Evolutionary conservation across 2,329 filamentous ascomycete genomes (phyloP).

Genomic region (Diaporthe capsici): DNA sequence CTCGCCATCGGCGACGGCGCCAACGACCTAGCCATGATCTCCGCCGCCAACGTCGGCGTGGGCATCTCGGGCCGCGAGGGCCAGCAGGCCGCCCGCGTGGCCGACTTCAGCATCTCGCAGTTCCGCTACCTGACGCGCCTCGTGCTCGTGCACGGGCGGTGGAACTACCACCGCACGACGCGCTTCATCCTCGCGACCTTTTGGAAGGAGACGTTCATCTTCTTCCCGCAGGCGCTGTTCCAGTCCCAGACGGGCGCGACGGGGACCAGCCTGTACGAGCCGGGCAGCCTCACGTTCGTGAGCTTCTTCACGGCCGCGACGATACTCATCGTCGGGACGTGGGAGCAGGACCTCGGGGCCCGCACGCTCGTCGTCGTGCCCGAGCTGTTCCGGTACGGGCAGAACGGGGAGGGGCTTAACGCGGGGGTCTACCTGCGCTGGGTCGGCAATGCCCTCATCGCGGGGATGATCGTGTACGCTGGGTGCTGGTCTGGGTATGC

Average conservation of each 20-base stretch:
- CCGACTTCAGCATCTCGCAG: too few species aligned
- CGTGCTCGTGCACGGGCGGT: too few species aligned
- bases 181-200: too few species aligned
- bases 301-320: conserved; percentile 93
- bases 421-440: conserved; percentile 80
- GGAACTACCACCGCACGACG: too few species aligned
- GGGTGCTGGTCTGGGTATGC: conserved; percentile 67
- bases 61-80: too few species aligned
- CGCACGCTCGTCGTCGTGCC: conserved; percentile 90
- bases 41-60: too few species aligned
- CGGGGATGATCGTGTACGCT: conserved; percentile 81
- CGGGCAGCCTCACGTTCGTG: conserved; percentile 88
- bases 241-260: conserved; percentile 89
- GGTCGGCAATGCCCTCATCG: conserved; percentile 80
- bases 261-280: conserved; percentile 91
- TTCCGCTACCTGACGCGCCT: too few species aligned
- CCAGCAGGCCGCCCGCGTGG: too few species aligned
- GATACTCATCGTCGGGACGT: conserved; percentile 90
- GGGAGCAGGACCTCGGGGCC: conserved; percentile 88
- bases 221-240: conserved; percentile 86
- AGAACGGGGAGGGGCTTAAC: conserved; percentile 80
- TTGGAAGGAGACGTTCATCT: conserved; percentile 70
- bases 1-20: too few species aligned
- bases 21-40: too few species aligned
- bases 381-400: conserved; percentile 88